A percentile compares a stretch with the other conserved stretches of the same genome.
Conservation (phyloP, 2,329 filamentous ascomycete genomes). For the Colletotrichum neosansevieriae region DNA sequence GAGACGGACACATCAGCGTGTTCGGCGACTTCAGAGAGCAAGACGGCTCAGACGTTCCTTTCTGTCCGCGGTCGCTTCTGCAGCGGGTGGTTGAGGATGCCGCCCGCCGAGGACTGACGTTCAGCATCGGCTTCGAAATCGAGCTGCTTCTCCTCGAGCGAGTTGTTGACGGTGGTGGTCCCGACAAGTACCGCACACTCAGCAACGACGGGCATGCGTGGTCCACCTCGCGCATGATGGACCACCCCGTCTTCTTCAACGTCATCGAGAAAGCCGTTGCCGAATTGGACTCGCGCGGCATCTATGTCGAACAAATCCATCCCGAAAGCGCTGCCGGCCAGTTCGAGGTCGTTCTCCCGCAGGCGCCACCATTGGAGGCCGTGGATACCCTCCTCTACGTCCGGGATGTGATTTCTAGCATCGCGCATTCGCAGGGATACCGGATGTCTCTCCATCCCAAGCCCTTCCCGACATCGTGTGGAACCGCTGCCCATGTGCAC, state of each 20-base stretch:
- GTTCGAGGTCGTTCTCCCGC: conserved; percentile 80
- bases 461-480: conserved; percentile 68
- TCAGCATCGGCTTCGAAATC: conserved; percentile 83
- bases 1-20: conserved; percentile 72
- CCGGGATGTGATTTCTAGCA: conserved; percentile 74
- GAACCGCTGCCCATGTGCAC: conserved; percentile 78
- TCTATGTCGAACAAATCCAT: conserved; percentile 79
- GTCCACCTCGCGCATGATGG: conserved; percentile 74
- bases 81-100: conserved; percentile 65
- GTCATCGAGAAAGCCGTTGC: conserved; percentile 76
- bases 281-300: conserved; percentile 69
- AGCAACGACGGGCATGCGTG: conserved; percentile 76
- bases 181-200: conserved; percentile 56
- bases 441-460: conserved; percentile 81
- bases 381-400: conserved; percentile 79
- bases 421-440: conserved; percentile 72
- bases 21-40: conserved; percentile 74
- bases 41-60: conserved; percentile 59
- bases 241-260: conserved; percentile 66
- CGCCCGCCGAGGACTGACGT: conserved; percentile 63
- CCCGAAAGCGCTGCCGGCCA: conserved; percentile 80
- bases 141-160: conserved; percentile 79
- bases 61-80: conserved; percentile 77
- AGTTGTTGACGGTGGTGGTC: conserved; percentile 44
- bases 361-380: conserved; percentile 72